These are phyloP conservation scores for Leishmania arabica DNA, from an alignment of 208 protist species.

Conservation along the genomic window DNA sequence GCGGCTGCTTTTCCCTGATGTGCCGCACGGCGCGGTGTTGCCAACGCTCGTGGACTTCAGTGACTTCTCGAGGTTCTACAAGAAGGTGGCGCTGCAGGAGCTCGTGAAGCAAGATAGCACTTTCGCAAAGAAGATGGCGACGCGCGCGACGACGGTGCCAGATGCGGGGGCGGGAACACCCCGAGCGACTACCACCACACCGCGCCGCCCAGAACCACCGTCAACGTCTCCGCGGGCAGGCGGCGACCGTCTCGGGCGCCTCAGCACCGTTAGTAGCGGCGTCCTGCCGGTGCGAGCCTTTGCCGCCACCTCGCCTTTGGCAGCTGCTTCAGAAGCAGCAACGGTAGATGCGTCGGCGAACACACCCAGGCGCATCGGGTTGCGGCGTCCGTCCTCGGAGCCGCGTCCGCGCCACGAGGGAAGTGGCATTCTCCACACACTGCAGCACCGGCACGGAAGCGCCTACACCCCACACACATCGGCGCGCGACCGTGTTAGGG, in stretches of 20 bases:
- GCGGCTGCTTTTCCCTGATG: slow-evolving; percentile 37
- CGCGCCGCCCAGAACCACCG: slow-evolving; percentile 17
- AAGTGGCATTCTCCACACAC: background rate
- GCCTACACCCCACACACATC: background rate
- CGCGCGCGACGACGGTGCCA: background rate
- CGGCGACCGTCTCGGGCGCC: slow-evolving; percentile 1
- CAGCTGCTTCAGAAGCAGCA: background rate
- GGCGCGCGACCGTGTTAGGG: background rate
- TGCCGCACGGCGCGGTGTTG: slow-evolving; percentile 7
- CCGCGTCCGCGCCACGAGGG: slow-evolving; percentile 1
- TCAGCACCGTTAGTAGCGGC: background rate
- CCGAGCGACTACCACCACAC: background rate
- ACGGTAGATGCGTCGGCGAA: background rate
- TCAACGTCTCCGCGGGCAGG: background rate
- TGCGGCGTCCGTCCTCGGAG: slow-evolving; percentile 25
- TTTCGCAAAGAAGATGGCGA: slow-evolving; percentile 23
- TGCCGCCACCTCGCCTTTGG: background rate
- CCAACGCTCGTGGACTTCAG: slow-evolving; percentile 69
- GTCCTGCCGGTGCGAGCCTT: background rate
- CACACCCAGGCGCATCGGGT: slow-evolving; percentile 2
- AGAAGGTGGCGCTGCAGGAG: slow-evolving; percentile 52
- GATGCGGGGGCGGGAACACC: background rate
- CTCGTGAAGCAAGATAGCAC: slow-evolving; percentile 37
- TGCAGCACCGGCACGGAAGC: slow-evolving; percentile 7
- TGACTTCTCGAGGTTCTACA: slow-evolving; percentile 74